Base-by-base conservation (phyloP, 768 basidiomycete genomes). In the Galerina marginata region DNA sequence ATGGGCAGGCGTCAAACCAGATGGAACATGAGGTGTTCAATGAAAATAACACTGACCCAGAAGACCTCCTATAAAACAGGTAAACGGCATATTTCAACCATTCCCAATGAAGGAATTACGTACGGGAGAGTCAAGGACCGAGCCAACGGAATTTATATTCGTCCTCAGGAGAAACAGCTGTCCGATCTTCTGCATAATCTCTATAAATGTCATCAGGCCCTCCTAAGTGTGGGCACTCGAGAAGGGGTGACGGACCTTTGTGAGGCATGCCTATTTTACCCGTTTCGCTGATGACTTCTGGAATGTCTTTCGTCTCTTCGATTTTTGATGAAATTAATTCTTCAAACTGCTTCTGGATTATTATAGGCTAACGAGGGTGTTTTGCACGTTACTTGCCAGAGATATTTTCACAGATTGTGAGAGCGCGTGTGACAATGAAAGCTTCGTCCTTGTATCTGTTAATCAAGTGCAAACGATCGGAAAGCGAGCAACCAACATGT, bases 381-480 rank as follows among this genome's bases (percentile, higher is more conserved):
- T 38, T 29, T n/a, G 14, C 9, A 43, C 7, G 16, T 39, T n/a
- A 61, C 70, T 60, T 59, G 92, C 93, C 72, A 97, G 77, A 9
- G 96, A 97, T 72, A 98, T 96, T 78, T 97, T 98, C 64, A 96
- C 96, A 14, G 95, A 96, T 81, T 97, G 96, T 15, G 96, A 90
- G 44, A 98, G 83, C 0, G 96, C 95, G 73, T 98, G 95, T 14
- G 96, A 97, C 46, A 98, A 76, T 2, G 96, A 95, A 7, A 98
- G 79, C 75, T 97, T 98, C 4, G 96, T 97, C 95, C 95, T 97
- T 23, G 23, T 23, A 25, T 26, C 12, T 33, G 54, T 64, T 47
- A 54, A 59, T 63, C 39, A 45, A 45, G 33, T 49, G 25, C 58
- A 60, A 47, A 36, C 26, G 46, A 29, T 56, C 44, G 23, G 62